These are phyloP conservation scores for Suhomyces canberraensis DNA, from an alignment of 805 yeast genomes.

Conservation along the genomic window DNA sequence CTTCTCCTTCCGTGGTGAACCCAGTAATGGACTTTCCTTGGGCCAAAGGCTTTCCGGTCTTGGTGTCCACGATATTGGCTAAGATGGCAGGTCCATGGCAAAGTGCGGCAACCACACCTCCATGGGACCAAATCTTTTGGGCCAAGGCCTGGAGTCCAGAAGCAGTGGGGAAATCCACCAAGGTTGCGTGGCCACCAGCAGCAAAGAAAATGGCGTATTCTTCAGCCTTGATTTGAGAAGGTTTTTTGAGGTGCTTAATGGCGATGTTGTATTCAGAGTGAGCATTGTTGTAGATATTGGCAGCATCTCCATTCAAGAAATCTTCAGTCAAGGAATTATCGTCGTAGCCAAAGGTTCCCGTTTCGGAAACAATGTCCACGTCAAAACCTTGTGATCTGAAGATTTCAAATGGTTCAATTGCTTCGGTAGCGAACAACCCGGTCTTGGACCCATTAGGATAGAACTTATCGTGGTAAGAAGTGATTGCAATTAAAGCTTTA, in stretches of 20 bases:
- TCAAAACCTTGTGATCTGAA: slow-evolving; percentile 48
- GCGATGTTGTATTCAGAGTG: slow-evolving; percentile 38
- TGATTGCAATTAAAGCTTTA: slow-evolving; percentile 8
- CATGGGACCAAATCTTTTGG: slow-evolving; percentile 43
- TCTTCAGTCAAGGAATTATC: slow-evolving; percentile 46
- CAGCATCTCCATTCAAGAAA: slow-evolving; percentile 45
- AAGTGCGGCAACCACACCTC: slow-evolving; percentile 61
- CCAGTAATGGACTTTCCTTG: slow-evolving; percentile 59
- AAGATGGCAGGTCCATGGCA: slow-evolving; percentile 69
- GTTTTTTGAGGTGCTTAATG: slow-evolving; percentile 41
- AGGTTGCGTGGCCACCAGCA: slow-evolving; percentile 65
- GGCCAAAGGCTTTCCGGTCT: slow-evolving; percentile 43
- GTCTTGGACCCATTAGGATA: slow-evolving; percentile 58
- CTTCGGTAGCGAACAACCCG: slow-evolving; percentile 61
- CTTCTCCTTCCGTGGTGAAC: slow-evolving; percentile 57
- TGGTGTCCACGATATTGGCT: slow-evolving; percentile 41
- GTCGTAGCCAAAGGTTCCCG: slow-evolving; percentile 56
- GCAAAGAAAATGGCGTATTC: slow-evolving; percentile 52
- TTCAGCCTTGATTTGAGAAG: slow-evolving; percentile 49
- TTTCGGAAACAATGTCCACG: slow-evolving; percentile 57
- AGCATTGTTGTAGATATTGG: slow-evolving; percentile 33
- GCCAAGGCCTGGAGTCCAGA: slow-evolving; percentile 44
- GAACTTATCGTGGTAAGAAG: slow-evolving; percentile 35
- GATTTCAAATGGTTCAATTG: slow-evolving; percentile 53
- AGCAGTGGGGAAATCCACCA: slow-evolving; percentile 57